phyloP scores from a whole-genome alignment of 495 filamentous ascomycete genomes.

The Oidiodendron maius region DNA sequence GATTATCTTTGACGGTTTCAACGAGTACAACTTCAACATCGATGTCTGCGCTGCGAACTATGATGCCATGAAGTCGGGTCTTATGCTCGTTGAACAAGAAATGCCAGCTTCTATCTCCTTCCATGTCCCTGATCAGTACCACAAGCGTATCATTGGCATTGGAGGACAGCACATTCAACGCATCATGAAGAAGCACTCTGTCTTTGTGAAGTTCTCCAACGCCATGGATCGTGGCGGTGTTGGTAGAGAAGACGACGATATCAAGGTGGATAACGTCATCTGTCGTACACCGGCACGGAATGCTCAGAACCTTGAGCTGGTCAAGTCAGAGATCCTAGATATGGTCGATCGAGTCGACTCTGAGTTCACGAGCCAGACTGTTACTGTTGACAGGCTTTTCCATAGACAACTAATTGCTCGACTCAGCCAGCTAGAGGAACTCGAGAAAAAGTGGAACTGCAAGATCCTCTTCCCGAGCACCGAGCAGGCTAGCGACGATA shows the following conservation, averaged over 20 bases:
- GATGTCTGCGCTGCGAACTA: constrained; percentile 90
- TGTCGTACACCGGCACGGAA: constrained; percentile 96
- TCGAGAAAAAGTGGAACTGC: constrained; percentile 98
- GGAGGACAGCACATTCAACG: constrained; percentile 98
- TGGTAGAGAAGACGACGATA: constrained; percentile 92
- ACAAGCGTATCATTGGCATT: constrained; percentile 98
- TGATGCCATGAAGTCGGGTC: constrained; percentile 83
- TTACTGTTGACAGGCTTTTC: constrained; percentile 89
- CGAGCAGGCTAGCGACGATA: constrained; percentile 92
- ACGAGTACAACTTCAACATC: constrained; percentile 99
- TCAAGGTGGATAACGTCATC: constrained; percentile 98
- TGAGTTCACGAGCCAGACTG: constrained; percentile 89
- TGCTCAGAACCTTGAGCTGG: constrained; percentile 89
- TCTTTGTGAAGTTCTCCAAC: constrained; percentile 99
- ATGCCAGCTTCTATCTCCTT: constrained; percentile 99
- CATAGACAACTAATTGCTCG: constrained; percentile 88
- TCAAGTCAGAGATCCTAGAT: constrained; percentile 98
- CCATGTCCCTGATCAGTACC: constrained; percentile 99
- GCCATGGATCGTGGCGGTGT: constrained; percentile 97
- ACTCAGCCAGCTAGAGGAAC: constrained; percentile 80
- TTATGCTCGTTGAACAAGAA: constrained; percentile 93
- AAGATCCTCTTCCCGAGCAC: constrained; percentile 97
- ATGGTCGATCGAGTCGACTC: constrained; percentile 99
- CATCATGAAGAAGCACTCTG: constrained; percentile 99
- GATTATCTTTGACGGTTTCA: constrained; percentile 97